phyloP scores from a whole-genome alignment of 257 asterid genomes.

The Solanum pennellii region DNA sequence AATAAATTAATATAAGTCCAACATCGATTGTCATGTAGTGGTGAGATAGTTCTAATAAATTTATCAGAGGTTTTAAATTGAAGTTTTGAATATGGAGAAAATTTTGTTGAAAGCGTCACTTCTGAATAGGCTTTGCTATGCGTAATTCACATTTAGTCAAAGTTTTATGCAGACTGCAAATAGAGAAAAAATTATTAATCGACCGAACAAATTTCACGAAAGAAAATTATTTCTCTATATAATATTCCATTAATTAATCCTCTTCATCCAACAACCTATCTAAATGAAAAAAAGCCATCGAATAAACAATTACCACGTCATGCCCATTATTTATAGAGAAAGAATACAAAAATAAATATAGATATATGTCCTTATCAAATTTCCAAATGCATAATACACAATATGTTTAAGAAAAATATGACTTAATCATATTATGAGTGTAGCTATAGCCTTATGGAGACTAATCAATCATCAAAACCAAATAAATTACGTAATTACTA shows the following conservation, averaged over 20 bases:
- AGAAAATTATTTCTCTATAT: background rate
- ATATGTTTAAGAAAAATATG: background rate
- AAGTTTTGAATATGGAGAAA: background rate
- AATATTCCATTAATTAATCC: background rate
- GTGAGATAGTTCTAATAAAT: background rate
- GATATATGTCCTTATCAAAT: background rate
- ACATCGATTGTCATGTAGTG: no score
- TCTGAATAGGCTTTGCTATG: fast-evolving
- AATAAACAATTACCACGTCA: background rate
- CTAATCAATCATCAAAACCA: background rate
- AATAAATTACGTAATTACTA: background rate
- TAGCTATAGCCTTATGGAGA: background rate
- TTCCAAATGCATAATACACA: background rate
- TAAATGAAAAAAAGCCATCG: background rate
- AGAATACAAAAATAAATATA: background rate
- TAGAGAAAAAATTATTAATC: no score
- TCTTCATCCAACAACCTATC: background rate
- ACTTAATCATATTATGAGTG: background rate
- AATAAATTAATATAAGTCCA: background rate
- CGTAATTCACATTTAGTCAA: background rate
- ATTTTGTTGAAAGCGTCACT: fast-evolving
- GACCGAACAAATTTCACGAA: background rate
- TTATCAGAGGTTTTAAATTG: no score
- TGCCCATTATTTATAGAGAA: background rate
- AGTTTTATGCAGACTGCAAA: fast-evolving